A percentile compares a stretch with the other conserved stretches of the same genome.
Conservation (phyloP, 2,329 filamentous ascomycete genomes). For the Trichoderma koningiopsis region DNA sequence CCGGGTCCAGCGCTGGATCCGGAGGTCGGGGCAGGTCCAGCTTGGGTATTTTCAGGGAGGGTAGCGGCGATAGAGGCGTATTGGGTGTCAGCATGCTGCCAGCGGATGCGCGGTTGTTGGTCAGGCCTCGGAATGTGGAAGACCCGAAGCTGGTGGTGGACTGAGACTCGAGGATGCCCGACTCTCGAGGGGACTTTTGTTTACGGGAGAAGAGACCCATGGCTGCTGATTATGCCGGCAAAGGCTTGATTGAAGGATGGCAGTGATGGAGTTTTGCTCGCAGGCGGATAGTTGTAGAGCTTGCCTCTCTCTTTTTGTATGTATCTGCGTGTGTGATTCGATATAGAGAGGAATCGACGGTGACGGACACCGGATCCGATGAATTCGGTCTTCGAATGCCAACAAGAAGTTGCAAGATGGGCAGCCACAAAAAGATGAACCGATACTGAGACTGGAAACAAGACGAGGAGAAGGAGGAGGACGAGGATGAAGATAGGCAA, state of each 20-base stretch:
- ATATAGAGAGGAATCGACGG: constrained; percentile 14
- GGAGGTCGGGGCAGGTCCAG: constrained; percentile 81
- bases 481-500: not conserved
- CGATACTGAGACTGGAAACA: not conserved
- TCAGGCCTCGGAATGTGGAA: constrained; percentile 48
- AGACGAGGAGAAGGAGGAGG: not conserved
- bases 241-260: not conserved
- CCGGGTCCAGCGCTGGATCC: constrained; percentile 84
- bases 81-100: constrained; percentile 49
- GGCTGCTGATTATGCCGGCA: constrained; percentile 13
- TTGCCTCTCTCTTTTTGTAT: not conserved
- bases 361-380: not conserved
- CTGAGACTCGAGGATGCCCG: constrained; percentile 47
- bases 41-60: constrained; percentile 64
- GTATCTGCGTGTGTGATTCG: not conserved
- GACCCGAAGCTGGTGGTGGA: constrained; percentile 57
- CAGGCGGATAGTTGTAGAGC: not conserved
- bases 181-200: constrained; percentile 51
- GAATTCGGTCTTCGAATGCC: constrained; percentile 10
- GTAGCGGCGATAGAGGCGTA: constrained; percentile 56
- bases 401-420: not conserved
- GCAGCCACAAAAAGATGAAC: not conserved
- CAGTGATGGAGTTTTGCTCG: not conserved
- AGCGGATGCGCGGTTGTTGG: constrained; percentile 53
- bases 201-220: constrained; percentile 62